A percentile compares a stretch with the other conserved stretches of the same genome.
Conservation (phyloP, 768 basidiomycete genomes). For the Auricularia cornea region DNA sequence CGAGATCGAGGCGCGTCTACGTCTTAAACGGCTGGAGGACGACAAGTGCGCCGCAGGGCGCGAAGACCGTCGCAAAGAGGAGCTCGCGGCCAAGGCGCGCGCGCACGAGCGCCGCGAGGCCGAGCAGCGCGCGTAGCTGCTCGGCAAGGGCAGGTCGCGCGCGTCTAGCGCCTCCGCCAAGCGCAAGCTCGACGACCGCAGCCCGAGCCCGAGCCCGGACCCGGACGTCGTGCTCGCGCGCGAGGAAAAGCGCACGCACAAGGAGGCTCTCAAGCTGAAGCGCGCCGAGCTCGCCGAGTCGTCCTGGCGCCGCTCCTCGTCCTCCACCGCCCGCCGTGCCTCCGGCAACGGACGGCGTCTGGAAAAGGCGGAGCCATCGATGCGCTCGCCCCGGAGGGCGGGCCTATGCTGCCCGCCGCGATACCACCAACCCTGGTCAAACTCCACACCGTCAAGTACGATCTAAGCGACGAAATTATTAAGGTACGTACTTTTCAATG, state of each 20-base stretch:
- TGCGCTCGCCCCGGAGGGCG: constrained; percentile 23
- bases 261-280: constrained; percentile 45
- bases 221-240: constrained; percentile 46
- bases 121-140: constrained; percentile 47
- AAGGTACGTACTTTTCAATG: constrained; percentile 45
- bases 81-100: constrained; percentile 37
- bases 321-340: constrained; percentile 33
- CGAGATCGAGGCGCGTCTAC: constrained; percentile 48
- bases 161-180: constrained; percentile 9
- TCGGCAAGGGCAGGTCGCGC: constrained; percentile 26
- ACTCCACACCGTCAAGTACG: constrained; percentile 68
- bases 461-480: constrained; percentile 75
- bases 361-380: constrained; percentile 60
- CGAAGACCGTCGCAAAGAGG: constrained; percentile 37
- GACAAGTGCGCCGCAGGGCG: constrained; percentile 51
- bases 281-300: constrained; percentile 18
- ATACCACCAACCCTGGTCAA: constrained; percentile 62
- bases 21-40: constrained; percentile 59
- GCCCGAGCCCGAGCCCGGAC: background rate
- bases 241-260: constrained; percentile 68
- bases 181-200: background rate
- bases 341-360: constrained; percentile 37
- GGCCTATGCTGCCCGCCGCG: constrained; percentile 30
- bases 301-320: constrained; percentile 27
- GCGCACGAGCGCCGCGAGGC: constrained; percentile 51